Percentiles rank a stretch among this genome's conserved stretches.
Conservation (phyloP, 176 grass and related monocot genomes). For the Cymbopogon citratus region DNA sequence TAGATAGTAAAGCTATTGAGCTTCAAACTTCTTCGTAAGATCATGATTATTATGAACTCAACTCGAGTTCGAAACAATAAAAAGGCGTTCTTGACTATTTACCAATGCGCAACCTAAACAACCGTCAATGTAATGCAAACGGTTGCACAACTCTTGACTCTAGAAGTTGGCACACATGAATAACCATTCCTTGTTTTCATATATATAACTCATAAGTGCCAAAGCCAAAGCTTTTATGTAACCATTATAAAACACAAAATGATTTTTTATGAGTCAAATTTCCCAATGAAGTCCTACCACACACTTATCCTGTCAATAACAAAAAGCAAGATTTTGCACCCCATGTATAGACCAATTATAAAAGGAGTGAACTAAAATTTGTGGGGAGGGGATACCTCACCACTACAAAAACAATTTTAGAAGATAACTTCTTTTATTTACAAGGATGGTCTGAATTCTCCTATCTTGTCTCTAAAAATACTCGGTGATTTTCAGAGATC, state of each 20-base stretch:
- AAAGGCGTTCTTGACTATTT: background rate
- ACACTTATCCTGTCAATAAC: background rate
- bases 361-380: background rate
- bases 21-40: background rate
- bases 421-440: background rate
- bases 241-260: background rate
- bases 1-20: accelerated
- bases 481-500: too few species aligned
- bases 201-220: background rate
- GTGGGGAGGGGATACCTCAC: too few species aligned
- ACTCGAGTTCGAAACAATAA: background rate
- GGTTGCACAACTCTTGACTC: too few species aligned
- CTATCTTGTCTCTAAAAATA: background rate
- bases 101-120: background rate
- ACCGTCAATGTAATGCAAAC: background rate
- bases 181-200: background rate
- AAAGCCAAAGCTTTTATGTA: background rate
- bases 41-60: background rate
- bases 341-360: background rate
- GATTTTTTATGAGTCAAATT: background rate
- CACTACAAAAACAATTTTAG: background rate
- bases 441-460: background rate
- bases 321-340: background rate
- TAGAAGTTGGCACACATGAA: background rate
- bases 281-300: background rate